Conservation (phyloP, 768 basidiomycete species). For the Basidioascus undulatus region DNA sequence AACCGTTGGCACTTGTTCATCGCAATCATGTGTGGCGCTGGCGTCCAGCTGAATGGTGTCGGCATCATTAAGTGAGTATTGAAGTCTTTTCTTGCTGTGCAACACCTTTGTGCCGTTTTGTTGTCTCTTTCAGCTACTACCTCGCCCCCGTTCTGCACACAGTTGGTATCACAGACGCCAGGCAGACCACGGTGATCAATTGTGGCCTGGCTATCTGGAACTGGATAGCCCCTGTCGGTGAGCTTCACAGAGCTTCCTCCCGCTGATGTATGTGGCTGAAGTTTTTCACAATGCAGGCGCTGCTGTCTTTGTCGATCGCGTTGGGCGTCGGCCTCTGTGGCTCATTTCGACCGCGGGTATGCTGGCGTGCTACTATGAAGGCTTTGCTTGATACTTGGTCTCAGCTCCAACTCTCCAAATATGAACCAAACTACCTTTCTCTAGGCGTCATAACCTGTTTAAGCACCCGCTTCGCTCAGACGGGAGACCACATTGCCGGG, state of each 20-base stretch:
- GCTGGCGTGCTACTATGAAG: neutral
- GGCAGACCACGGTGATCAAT: slow-evolving; percentile 35
- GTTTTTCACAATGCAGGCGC: neutral
- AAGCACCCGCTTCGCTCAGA: neutral
- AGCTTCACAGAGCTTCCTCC: neutral
- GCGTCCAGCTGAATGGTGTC: slow-evolving; percentile 38
- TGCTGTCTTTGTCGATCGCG: slow-evolving; percentile 28
- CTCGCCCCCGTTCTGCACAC: slow-evolving; percentile 50
- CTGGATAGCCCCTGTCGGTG: slow-evolving; percentile 25
- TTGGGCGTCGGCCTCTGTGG: slow-evolving; percentile 11
- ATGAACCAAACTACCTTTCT: neutral
- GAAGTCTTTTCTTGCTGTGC: too few species aligned
- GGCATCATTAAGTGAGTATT: neutral
- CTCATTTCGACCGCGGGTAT: neutral
- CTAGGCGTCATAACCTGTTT: neutral
- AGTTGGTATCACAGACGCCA: slow-evolving; percentile 32
- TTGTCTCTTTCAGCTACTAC: too few species aligned
- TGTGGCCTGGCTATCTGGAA: slow-evolving; percentile 35
- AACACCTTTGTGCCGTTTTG: too few species aligned
- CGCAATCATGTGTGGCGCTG: slow-evolving; percentile 38
- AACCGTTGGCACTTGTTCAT: slow-evolving; percentile 33
- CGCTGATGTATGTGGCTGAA: neutral
- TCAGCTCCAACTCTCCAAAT: neutral
- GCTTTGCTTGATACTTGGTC: neutral
- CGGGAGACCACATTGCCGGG: neutral